Percentiles rank a stretch among this genome's conserved stretches.
Evolutionary conservation across 257 asterid genomes (phyloP).

Genomic region (Agastache rugosa): DNA sequence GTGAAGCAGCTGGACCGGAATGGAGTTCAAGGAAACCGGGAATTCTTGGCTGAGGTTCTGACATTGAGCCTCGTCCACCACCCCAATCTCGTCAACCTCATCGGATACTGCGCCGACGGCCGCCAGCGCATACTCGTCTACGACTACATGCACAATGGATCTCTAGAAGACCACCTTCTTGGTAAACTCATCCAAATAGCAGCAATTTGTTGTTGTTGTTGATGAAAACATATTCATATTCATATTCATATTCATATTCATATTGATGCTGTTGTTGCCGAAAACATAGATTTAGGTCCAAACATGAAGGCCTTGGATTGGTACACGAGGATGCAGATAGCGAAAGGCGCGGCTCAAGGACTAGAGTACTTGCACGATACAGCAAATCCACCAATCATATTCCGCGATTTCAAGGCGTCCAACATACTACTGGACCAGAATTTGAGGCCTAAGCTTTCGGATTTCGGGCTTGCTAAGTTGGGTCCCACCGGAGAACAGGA

Average conservation of each 20-base stretch:
- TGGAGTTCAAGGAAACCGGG: conserved; percentile 62
- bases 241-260: background rate
- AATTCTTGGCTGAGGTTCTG: conserved; percentile 71
- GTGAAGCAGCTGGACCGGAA: conserved; percentile 66
- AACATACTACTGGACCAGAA: conserved; percentile 51
- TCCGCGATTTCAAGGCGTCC: conserved; percentile 56
- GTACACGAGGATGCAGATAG: conserved; percentile 63
- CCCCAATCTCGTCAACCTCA: conserved; percentile 75
- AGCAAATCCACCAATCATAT: conserved; percentile 53
- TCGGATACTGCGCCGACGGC: conserved; percentile 93
- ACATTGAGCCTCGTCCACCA: conserved; percentile 81
- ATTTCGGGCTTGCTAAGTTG: conserved; percentile 56
- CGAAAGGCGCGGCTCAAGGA: conserved; percentile 60
- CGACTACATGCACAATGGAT: conserved; percentile 77
- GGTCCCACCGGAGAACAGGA: conserved; percentile 58
- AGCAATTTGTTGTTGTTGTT: background rate
- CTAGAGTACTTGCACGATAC: conserved; percentile 63
- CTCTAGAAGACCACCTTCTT: conserved; percentile 80
- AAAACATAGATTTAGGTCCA: conserved; percentile 44
- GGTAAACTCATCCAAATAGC: conserved; percentile 38
- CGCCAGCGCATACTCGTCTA: conserved; percentile 83
- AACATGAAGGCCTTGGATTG: conserved; percentile 50
- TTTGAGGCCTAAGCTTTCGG: conserved; percentile 59
- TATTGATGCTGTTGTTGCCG: background rate
- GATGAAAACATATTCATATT: background rate